Evolutionary conservation across 2,329 filamentous ascomycete genomes (phyloP).

Genomic region (Cercospora berteroae): DNA sequence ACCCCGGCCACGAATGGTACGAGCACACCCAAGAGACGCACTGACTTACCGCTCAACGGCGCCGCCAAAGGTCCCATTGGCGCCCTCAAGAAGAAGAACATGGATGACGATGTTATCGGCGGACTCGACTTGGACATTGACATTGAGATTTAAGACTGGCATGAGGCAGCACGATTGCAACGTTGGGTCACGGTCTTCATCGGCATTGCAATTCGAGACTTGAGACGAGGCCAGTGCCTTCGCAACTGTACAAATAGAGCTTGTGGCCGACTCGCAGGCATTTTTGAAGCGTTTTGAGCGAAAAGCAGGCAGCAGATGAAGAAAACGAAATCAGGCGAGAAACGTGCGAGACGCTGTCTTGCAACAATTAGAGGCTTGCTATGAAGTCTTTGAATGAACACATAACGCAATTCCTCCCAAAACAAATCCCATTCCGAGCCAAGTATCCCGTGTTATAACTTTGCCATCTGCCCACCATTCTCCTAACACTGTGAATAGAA

Average conservation of each 20-base stretch:
- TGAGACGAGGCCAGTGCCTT: background rate
- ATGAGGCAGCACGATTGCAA: background rate
- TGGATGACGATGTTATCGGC: conserved; percentile 91
- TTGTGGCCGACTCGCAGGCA: background rate
- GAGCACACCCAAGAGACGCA: conserved; percentile 36
- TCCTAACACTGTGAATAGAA: conserved; percentile 90
- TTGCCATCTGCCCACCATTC: conserved; percentile 96
- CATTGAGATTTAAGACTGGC: conserved; percentile 66
- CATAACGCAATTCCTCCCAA: conserved; percentile 78
- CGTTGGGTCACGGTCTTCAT: background rate
- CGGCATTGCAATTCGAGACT: background rate
- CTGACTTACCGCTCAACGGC: conserved; percentile 45
- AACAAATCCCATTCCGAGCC: conserved; percentile 76
- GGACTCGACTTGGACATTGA: conserved; percentile 88
- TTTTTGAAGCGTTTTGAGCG: conserved; percentile 10
- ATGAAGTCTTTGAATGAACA: conserved; percentile 58
- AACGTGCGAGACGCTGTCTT: background rate
- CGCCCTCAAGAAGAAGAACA: conserved; percentile 60
- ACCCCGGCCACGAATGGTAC: conserved; percentile 49
- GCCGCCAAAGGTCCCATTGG: conserved; percentile 50
- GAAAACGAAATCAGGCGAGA: background rate
- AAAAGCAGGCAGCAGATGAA: background rate
- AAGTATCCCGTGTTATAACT: conserved; percentile 81
- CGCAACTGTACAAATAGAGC: conserved; percentile 2
- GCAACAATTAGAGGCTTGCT: background rate